Evolutionary conservation across 495 filamentous ascomycete genomes (phyloP), one percentile per base, ranked within the genome.

Genomic region (Xylaria longipes): DNA sequence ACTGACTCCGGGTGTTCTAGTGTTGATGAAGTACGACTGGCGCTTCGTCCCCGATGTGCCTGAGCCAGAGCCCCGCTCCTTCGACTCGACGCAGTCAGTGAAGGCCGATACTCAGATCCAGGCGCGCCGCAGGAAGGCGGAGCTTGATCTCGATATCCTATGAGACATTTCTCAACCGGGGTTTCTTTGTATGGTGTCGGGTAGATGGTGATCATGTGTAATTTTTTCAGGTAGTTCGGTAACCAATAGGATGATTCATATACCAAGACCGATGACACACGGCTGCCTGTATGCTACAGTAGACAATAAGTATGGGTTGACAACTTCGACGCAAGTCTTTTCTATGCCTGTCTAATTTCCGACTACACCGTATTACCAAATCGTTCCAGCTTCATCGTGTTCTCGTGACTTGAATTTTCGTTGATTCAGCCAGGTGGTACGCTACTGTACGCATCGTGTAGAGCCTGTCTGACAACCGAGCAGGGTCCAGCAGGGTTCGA

Each of bases 11-110:
- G 7, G 35, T 37, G 35, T 37, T 7, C 3, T 7, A 37, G 39
- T 88, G 8, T 25, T 88, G 29, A 60, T 84, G 62, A 83, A 82
- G 69, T 88, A 85, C 76, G 86, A 89, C 35, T 74, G 84, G 57
- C 80, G 81, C 52, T 79, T 82, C 50, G 73, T 78, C 17, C 75
- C 79, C 9, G 80, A 74, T 0, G 69, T 74, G 31, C 71, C 74
- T 0, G 77, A 80, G 45, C 82, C 81, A 8, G 54, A 52, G 33
- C 71, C 76, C 22, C 62, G 72, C 14, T 3, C 54, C 1, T 77
- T 80, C 46, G 76, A 82, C 70, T 35, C 52, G 12, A 48, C 25
- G 29, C 56, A 20, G 15, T 48, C 45, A 15, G 76, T 77, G 12
- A 71, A 75, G 60, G 67, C 74, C 11, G 69, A 72, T 11, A 71